These are phyloP conservation scores for Jacaranda copaia DNA, from an alignment of 257 asterid species.

Conservation along the genomic window DNA sequence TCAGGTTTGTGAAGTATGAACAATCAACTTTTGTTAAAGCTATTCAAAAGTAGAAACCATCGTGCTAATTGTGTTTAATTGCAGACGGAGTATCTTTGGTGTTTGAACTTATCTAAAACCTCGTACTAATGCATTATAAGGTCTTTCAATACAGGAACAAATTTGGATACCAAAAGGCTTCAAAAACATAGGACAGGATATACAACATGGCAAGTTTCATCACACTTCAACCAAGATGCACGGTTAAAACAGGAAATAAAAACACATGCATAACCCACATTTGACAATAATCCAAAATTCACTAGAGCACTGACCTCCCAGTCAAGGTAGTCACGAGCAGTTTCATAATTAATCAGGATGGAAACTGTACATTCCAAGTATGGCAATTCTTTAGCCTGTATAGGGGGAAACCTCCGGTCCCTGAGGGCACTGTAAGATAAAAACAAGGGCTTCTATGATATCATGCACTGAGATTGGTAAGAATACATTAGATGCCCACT, in stretches of 20 bases:
- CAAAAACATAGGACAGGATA: not conserved
- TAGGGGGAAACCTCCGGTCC: slow-evolving; percentile 93
- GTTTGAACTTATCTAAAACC: not conserved
- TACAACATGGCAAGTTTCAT: not conserved
- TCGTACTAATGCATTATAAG: not conserved
- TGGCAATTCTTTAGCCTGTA: slow-evolving; percentile 92
- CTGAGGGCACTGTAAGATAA: slow-evolving; percentile 78
- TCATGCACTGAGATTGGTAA: not conserved
- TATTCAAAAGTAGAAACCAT: not conserved
- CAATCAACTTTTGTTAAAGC: not conserved
- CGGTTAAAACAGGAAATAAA: too few species aligned
- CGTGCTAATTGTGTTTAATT: not conserved
- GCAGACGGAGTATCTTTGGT: not conserved
- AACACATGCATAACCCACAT: not conserved
- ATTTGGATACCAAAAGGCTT: not conserved
- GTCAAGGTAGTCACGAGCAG: slow-evolving; percentile 80
- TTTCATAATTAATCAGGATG: slow-evolving; percentile 82
- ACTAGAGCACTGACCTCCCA: slow-evolving; percentile 83
- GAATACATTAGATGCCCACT: not conserved
- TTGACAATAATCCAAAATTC: slow-evolving; percentile 18
- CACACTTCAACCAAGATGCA: not conserved
- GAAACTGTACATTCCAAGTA: slow-evolving; percentile 94
- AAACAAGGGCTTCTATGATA: slow-evolving; percentile 18
- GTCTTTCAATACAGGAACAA: not conserved
- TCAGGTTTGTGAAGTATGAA: not conserved